Evolutionary conservation across 768 basidiomycete species (phyloP).

Genomic region (Russula emetica): DNA sequence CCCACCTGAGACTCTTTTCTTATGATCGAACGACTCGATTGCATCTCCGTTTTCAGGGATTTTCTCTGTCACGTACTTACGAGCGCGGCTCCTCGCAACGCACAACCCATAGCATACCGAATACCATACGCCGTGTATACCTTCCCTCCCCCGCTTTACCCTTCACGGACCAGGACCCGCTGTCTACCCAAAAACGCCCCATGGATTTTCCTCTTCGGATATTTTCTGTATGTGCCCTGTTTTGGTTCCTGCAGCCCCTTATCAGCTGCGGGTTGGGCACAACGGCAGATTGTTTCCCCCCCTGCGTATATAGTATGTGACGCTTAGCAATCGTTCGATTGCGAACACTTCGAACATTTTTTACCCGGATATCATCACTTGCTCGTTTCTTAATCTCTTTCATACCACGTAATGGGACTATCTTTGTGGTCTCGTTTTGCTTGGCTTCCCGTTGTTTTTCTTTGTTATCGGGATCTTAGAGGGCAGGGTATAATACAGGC

Average conservation of each 20-base stretch:
- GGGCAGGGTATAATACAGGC: neutral
- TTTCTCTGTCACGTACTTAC: constrained; percentile 22
- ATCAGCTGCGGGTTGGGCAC: neutral
- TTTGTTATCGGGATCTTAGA: neutral
- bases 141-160: neutral
- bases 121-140: constrained; percentile 25
- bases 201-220: neutral
- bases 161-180: constrained; percentile 1
- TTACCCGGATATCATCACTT: constrained; percentile 12
- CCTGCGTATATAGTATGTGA: constrained; percentile 12
- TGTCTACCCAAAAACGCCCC: neutral
- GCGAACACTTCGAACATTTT: neutral
- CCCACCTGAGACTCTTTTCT: constrained; percentile 6
- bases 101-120: constrained; percentile 15
- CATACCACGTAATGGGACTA: constrained; percentile 17
- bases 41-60: constrained; percentile 10
- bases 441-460: neutral
- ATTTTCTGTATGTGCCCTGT: neutral
- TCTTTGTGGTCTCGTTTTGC: neutral
- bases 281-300: neutral
- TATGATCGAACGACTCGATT: constrained; percentile 10
- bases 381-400: constrained; percentile 20
- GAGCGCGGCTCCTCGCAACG: neutral
- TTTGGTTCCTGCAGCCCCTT: neutral
- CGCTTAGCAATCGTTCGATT: constrained; percentile 1